Evolutionary conservation across 345 rosid species (phyloP).

Genomic region (Rhizophora mangle): DNA sequence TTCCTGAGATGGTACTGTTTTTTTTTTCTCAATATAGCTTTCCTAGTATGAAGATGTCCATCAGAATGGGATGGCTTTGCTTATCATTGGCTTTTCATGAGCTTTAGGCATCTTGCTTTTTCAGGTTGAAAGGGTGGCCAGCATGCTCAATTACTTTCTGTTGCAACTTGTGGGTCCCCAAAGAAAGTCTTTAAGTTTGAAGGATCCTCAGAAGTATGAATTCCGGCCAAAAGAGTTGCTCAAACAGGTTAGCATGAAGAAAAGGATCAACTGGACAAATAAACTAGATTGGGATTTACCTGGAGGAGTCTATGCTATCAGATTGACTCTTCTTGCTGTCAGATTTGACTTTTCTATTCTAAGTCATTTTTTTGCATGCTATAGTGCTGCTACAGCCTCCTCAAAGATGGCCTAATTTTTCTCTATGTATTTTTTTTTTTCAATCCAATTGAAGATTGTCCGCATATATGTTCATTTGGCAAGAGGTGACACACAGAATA

Average conservation of each 20-base stretch:
- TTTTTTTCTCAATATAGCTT: background rate
- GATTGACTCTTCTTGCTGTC: too few species aligned
- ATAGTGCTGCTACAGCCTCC: too few species aligned
- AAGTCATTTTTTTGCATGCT: too few species aligned
- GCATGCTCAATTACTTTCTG: constrained; percentile 93
- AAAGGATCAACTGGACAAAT: too few species aligned
- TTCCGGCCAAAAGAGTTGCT: constrained; percentile 94
- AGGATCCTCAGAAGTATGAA: constrained; percentile 95
- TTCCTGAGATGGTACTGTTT: constrained; percentile 88
- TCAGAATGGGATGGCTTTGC: background rate
- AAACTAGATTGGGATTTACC: too few species aligned
- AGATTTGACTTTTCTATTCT: too few species aligned
- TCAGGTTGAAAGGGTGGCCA: constrained; percentile 96
- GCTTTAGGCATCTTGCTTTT: constrained; percentile 6
- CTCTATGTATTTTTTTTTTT: background rate
- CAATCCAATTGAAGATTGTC: constrained; percentile 70
- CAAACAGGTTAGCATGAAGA: constrained; percentile 59
- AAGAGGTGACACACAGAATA: constrained; percentile 71
- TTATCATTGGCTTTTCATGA: background rate
- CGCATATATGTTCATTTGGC: constrained; percentile 82
- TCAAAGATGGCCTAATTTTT: too few species aligned
- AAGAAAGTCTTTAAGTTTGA: constrained; percentile 80
- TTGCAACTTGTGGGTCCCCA: constrained; percentile 98
- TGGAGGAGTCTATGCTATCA: too few species aligned
- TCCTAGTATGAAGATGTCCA: background rate